Evolutionary conservation across 805 yeast genomes (phyloP), one percentile per base, ranked within the genome.

Genomic region (Wickerhamia fluorescens): DNA sequence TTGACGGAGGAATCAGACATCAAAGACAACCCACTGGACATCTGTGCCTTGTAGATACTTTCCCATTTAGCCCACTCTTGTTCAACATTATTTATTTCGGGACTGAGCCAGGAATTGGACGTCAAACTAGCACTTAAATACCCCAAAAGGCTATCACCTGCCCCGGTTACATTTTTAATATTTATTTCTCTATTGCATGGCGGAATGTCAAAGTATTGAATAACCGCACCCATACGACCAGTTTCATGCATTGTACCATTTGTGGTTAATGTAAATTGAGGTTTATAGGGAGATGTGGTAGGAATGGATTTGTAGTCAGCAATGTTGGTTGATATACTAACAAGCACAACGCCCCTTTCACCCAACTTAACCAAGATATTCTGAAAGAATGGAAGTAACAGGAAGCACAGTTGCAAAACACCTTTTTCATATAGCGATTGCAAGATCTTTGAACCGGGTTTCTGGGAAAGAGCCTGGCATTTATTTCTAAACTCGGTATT

Each of bases 121-220:
- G 24, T 9, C 13, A 56, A 25, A 11, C 45, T 35, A 3, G 77
- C 57, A 8, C 73, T 49, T 14, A 86, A 38, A 16, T 67, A 73
- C 0, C 95, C 95, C 16, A 75, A 67, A 24, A 86, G 61, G 0
- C 92, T 68, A 51, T 86, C 95, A 7, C 95, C 96, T 1, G 94
- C 94, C 2, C 95, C 96, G 7, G 89, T 84, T 18, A 82, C 94
- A 40, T 78, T 83, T 16, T 53, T 55, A 8, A 80, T 65, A 0
- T 51, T 45, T 3, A 59, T 47, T 14, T 43, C 29, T 14, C 40
- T 32, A 23, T 52, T 55, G 34, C 52, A 56, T 15, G 25, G 11
- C 0, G 70, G 61, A 3, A 68, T 54, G 1, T 71, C 67, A 48
- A 68, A 79, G 47, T 81, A 78, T 42, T 82, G 83, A 13, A 84